Evolutionary conservation across 2,329 filamentous ascomycete species (phyloP).

Genomic region (Aspergillus sp.): DNA sequence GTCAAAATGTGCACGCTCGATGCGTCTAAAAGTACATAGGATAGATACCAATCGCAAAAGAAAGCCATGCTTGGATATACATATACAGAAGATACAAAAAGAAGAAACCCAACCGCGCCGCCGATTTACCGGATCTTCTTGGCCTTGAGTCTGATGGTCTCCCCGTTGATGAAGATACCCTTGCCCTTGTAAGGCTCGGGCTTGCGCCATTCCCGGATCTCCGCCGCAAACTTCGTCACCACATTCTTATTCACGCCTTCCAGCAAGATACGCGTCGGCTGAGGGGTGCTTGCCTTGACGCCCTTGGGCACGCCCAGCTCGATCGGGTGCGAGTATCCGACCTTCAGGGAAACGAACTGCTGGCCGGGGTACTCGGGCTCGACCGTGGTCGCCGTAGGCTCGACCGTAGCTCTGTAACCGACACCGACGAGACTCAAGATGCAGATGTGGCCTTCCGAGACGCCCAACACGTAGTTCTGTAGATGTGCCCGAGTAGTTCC

Average conservation of each 20-base stretch:
- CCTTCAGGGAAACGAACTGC: conserved; percentile 87
- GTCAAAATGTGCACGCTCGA: conserved; percentile 24
- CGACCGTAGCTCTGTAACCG: conserved; percentile 86
- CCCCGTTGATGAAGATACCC: conserved; percentile 95
- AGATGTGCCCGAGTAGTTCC: conserved; percentile 88
- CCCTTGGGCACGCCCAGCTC: conserved; percentile 81
- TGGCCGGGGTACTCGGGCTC: conserved; percentile 71
- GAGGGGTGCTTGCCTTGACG: conserved; percentile 80
- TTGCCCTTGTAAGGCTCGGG: conserved; percentile 99
- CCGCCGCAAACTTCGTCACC: conserved; percentile 86
- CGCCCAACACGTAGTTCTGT: conserved; percentile 85
- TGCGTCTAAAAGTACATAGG: conserved; percentile 33
- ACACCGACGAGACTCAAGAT: conserved; percentile 92
- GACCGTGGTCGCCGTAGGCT: conserved; percentile 68
- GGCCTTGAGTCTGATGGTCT: conserved; percentile 96
- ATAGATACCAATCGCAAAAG: conserved; percentile 30
- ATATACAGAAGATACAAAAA: conserved; percentile 24
- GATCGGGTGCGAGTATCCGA: conserved; percentile 94
- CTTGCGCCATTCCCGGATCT: conserved; percentile 81
- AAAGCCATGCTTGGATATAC: conserved; percentile 23
- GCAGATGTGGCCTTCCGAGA: conserved; percentile 93
- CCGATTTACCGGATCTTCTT: conserved; percentile 84
- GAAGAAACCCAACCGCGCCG: conserved; percentile 22
- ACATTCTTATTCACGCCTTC: conserved; percentile 84
- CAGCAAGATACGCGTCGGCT: conserved; percentile 85